Evolutionary conservation across 495 filamentous ascomycete species (phyloP).

Genomic region (Pyronema domesticum): DNA sequence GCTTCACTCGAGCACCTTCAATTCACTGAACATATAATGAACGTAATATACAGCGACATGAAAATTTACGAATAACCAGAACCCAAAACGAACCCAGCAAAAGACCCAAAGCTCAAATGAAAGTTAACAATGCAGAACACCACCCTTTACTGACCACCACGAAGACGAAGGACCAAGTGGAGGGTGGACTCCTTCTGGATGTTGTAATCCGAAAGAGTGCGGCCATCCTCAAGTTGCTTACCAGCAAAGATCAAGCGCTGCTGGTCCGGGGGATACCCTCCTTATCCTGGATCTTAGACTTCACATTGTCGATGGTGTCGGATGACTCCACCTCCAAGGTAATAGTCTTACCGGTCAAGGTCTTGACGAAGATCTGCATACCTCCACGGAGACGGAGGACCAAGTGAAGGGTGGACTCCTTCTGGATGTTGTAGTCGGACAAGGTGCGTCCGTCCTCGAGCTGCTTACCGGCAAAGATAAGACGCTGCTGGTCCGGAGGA

Average conservation of each 20-base stretch:
- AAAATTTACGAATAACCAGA: too few species aligned
- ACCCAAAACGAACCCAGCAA: too few species aligned
- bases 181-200: slow-evolving; percentile 99
- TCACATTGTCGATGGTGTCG: slow-evolving; percentile 99
- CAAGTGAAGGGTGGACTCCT: slow-evolving; percentile 89
- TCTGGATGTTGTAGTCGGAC: slow-evolving; percentile 97
- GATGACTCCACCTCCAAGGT: slow-evolving; percentile 99
- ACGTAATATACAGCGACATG: too few species aligned
- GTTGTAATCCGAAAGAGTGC: slow-evolving; percentile 95
- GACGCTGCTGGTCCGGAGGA: slow-evolving; percentile 51
- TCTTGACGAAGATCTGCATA: slow-evolving; percentile 75
- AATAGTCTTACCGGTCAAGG: slow-evolving; percentile 93
- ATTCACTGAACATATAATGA: too few species aligned
- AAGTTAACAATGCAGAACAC: too few species aligned
- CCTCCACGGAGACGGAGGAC: slow-evolving; percentile 95
- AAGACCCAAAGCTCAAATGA: too few species aligned
- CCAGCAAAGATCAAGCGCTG: slow-evolving; percentile 27
- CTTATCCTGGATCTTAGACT: slow-evolving; percentile 66
- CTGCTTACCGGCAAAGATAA: slow-evolving; percentile 25
- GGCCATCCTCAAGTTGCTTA: slow-evolving; percentile 49
- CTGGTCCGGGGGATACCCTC: slow-evolving; percentile 61
- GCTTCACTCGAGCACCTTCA: too few species aligned
- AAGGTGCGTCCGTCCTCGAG: slow-evolving; percentile 75
- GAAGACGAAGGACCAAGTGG: slow-evolving; percentile 87
- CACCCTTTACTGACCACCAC: slow-evolving; percentile 67